Evolutionary conservation across 306 rosid genomes (phyloP), one percentile per base, ranked within the genome.

Genomic region (Dalbergia oliveri): DNA sequence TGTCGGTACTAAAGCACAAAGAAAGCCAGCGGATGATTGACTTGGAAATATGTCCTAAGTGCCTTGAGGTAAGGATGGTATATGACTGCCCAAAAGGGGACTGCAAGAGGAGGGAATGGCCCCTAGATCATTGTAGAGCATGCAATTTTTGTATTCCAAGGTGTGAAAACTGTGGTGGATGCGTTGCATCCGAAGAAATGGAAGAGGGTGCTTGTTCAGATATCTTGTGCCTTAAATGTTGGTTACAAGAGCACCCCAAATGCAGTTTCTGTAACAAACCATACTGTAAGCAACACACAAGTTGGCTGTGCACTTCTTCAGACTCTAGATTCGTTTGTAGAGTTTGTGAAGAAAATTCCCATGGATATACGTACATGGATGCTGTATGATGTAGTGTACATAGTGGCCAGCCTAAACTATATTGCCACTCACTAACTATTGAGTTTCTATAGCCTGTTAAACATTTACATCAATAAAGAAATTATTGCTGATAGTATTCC

Each of bases 231-330:
- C 69, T 82, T 47, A 66, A 82, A 47, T 95, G 99, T 75, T 93
- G 98, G 97, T 89, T 91, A 33, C 73, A 19, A 16, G 69, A 73
- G 61, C 90, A 89, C 81, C 97, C 97, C 10, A 93, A 95, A 76
- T 95, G 98, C 81, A 84, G 77, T 74, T 87, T 81, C 75, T 95
- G 99, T 79, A 91, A 93, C 86, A 91, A 84, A 82, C 92, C 99
- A 18, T 91, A 91, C 21, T 95, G 99, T 31, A 90, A 60, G 76
- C 88, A 73, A 68, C 98, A 95, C 47, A 61, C 80, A 45, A 23
- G 76, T 45, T 75, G 83, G 69, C 73, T 82, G 76, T 31, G 82
- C 79, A 39, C 23, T 49, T 66, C 82, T 39, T 66, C 88, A 8
- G 81, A 84, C 31, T 82, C 84, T 34, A 89, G 81, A 31, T 84